Conservation (phyloP, 1,284 basidiomycete genomes). For the Marasmius fiardii region DNA sequence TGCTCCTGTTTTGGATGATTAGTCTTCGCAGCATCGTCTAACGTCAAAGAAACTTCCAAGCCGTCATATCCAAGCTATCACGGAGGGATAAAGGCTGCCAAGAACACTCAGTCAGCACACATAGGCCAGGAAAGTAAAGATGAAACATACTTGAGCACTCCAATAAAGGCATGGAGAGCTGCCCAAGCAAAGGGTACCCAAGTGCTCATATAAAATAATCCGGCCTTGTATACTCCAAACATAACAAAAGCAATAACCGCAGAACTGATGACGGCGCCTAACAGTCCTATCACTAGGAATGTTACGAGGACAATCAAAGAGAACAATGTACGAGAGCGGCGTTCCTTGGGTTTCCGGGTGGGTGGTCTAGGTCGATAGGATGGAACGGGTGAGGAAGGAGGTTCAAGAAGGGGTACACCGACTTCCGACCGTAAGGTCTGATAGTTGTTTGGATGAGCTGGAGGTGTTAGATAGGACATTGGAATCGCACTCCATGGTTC, state of each 20-base stretch:
- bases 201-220: slow-evolving; percentile 66
- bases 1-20: too few species aligned
- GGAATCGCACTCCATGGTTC: background rate
- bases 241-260: slow-evolving; percentile 71
- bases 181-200: slow-evolving; percentile 84
- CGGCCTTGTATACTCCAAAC: slow-evolving; percentile 67
- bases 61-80: background rate
- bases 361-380: background rate
- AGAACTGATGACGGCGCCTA: slow-evolving; percentile 66
- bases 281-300: slow-evolving; percentile 53
- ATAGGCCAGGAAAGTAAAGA: background rate
- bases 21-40: too few species aligned
- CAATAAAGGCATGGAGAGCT: slow-evolving; percentile 63
- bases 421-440: slow-evolving; percentile 12
- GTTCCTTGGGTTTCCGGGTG: slow-evolving; percentile 27
- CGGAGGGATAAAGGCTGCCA: background rate
- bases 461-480: background rate
- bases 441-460: background rate
- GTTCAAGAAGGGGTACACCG: slow-evolving; percentile 1
- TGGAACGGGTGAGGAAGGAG: background rate
- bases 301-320: slow-evolving; percentile 63
- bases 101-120: background rate
- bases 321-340: slow-evolving; percentile 58
- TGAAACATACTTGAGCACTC: slow-evolving; percentile 56
- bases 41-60: too few species aligned